Evolutionary conservation across 2,329 filamentous ascomycete genomes (phyloP).

Genomic region (Colletotrichum tropicale): DNA sequence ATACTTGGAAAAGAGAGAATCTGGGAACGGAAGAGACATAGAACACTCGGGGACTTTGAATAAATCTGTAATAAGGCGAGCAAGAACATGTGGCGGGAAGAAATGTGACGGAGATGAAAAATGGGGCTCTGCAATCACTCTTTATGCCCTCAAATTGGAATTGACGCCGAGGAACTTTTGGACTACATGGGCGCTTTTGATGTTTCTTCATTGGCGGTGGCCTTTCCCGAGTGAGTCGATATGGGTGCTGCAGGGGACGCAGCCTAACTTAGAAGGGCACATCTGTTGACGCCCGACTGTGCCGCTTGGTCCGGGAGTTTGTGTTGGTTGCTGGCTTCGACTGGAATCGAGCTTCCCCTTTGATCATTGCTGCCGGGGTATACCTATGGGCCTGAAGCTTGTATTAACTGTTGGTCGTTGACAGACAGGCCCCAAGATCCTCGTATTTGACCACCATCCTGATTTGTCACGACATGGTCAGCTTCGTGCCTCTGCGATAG

Average conservation of each 20-base stretch:
- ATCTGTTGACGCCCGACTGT: not conserved
- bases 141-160: too few species aligned
- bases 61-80: too few species aligned
- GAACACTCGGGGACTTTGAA: too few species aligned
- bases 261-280: not conserved
- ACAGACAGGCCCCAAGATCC: not conserved
- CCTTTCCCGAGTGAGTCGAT: not conserved
- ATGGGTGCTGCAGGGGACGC: not conserved
- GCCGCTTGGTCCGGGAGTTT: not conserved
- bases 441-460: not conserved
- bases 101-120: accelerated
- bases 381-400: not conserved
- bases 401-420: not conserved
- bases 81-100: too few species aligned
- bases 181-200: not conserved
- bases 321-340: not conserved
- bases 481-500: not conserved
- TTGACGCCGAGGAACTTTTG: not conserved
- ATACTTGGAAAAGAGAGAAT: too few species aligned
- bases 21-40: too few species aligned
- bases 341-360: not conserved
- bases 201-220: not conserved
- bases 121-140: not conserved
- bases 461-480: not conserved
- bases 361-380: not conserved